phyloP scores from a whole-genome alignment of 306 rosid genomes.

The Rosa lucieae region DNA sequence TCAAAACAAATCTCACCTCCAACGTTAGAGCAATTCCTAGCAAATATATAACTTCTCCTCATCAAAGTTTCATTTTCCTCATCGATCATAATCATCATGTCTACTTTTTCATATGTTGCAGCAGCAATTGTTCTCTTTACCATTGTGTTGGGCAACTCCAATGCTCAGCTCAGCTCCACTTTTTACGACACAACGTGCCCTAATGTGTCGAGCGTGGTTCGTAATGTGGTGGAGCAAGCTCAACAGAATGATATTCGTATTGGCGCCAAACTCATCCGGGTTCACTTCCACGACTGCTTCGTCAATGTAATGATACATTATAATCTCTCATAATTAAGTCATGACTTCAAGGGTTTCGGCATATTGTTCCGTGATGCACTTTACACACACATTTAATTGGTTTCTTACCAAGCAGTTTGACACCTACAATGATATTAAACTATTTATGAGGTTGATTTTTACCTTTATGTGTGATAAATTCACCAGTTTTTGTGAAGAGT shows the following conservation, averaged over 20 bases:
- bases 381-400: not conserved
- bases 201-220: constrained; percentile 28
- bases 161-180: constrained; percentile 28
- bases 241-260: constrained; percentile 19
- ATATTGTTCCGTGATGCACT: not conserved
- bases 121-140: constrained; percentile 1
- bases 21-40: not conserved
- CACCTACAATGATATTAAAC: no score
- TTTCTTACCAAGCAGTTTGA: no score
- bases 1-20: not conserved
- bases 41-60: not conserved
- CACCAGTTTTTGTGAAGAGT: no score
- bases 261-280: constrained; percentile 37
- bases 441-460: no score
- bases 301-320: constrained; percentile 19
- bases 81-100: not conserved
- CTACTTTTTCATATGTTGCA: not conserved
- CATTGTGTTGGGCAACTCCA: constrained; percentile 10
- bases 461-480: no score
- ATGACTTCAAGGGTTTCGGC: not conserved
- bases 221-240: constrained; percentile 30
- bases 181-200: constrained; percentile 28
- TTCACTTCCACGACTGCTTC: constrained; percentile 43
- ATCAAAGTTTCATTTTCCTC: not conserved
- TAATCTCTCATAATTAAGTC: not conserved